phyloP scores from a whole-genome alignment of 129 eudicot species.

The Centella asiatica region DNA sequence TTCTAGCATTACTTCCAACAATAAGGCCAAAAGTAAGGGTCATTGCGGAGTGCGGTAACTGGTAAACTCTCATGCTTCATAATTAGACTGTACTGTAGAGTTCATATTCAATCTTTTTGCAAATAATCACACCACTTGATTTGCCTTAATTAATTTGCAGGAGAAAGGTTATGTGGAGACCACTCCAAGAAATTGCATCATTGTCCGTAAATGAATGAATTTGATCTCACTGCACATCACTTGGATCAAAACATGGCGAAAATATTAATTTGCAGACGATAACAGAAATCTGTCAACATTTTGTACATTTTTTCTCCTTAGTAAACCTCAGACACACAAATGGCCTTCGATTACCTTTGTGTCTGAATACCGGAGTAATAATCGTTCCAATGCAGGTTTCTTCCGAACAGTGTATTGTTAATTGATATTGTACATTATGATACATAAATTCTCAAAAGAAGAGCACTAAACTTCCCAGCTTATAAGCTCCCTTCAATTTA shows the following conservation, averaged over 20 bases:
- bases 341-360: too few relatives aligned
- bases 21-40: conserved; percentile 85
- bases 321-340: too few relatives aligned
- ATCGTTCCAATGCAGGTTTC: too few relatives aligned
- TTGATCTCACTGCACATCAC: not conserved
- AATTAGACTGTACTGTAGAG: not conserved
- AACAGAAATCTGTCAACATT: not conserved
- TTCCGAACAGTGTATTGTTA: too few relatives aligned
- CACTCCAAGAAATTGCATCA: conserved; percentile 1
- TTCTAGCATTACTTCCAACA: conserved; percentile 79
- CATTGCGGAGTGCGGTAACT: conserved; percentile 92
- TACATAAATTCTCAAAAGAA: too few relatives aligned
- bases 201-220: not conserved
- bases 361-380: too few relatives aligned
- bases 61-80: conserved; percentile 30
- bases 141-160: not conserved
- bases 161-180: conserved; percentile 13
- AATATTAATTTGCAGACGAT: not conserved
- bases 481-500: too few relatives aligned
- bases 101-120: too few relatives aligned
- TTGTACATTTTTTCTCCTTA: not conserved
- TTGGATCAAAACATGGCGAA: not conserved
- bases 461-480: too few relatives aligned
- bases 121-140: too few relatives aligned
- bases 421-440: too few relatives aligned